phyloP scores from a whole-genome alignment of 345 rosid species.

The Rhodamnia argentea region DNA sequence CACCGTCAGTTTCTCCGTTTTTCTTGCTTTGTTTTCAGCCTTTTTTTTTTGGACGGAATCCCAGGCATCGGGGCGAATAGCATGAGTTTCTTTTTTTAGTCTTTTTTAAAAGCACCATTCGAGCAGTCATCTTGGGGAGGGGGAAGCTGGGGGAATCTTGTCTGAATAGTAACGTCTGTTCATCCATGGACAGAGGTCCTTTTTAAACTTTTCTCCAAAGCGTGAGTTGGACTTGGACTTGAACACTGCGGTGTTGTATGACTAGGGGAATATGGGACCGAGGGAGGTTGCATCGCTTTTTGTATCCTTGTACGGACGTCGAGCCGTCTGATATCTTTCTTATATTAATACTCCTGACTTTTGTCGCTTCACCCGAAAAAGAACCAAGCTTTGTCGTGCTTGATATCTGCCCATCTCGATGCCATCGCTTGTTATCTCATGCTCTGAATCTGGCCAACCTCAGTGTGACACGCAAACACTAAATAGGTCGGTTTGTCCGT shows the following conservation, averaged over 20 bases:
- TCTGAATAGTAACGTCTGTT: not conserved
- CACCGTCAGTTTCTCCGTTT: no score
- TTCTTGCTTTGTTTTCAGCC: no score
- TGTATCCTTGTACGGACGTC: not conserved
- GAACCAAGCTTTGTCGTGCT: not conserved
- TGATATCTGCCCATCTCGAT: not conserved
- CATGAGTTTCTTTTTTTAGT: not conserved
- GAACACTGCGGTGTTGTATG: not conserved
- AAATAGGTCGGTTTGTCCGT: not conserved
- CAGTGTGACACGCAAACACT: not conserved
- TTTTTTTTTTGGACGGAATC: no score
- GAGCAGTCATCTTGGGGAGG: not conserved
- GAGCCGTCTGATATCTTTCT: not conserved
- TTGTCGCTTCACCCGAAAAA: not conserved
- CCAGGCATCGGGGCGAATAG: not conserved
- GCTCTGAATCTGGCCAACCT: not conserved
- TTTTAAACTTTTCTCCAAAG: not conserved
- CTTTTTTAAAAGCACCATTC: not conserved
- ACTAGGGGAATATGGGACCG: not conserved
- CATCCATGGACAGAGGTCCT: not conserved
- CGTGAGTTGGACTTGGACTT: not conserved
- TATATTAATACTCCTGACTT: not conserved
- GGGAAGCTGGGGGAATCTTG: not conserved
- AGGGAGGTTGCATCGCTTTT: not conserved
- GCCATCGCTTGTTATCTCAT: not conserved